These are phyloP conservation scores for Cyclocybe aegerita DNA, from an alignment of 768 basidiomycete species.

Conservation along the genomic window DNA sequence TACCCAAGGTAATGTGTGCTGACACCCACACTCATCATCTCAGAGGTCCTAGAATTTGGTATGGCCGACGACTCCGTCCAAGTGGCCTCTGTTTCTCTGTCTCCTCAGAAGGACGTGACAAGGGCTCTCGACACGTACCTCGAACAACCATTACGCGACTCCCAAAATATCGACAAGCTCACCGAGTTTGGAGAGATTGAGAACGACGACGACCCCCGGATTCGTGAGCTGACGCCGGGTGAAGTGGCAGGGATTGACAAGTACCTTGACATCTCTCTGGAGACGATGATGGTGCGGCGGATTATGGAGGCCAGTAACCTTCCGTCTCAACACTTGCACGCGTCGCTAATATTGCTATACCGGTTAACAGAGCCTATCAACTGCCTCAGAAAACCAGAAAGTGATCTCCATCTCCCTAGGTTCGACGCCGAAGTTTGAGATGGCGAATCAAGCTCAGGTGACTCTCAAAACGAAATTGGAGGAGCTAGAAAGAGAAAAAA, in stretches of 20 bases:
- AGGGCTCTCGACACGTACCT: conserved; percentile 17
- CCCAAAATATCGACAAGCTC: conserved; percentile 18
- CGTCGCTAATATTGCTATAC: not conserved
- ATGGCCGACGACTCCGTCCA: not conserved
- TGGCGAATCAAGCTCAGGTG: not conserved
- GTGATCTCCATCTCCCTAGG: conserved; percentile 9
- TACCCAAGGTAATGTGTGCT: too few relatives aligned
- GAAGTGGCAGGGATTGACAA: conserved; percentile 31
- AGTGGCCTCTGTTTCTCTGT: conserved; percentile 5
- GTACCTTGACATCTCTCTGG: conserved; percentile 37
- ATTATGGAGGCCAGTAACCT: conserved; percentile 21
- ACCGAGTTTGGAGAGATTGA: conserved; percentile 10
- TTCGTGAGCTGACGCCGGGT: conserved; percentile 33
- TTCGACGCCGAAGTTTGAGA: conserved; percentile 3
- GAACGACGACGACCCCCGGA: conserved; percentile 22
- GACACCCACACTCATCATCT: not conserved
- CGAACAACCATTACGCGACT: conserved; percentile 11
- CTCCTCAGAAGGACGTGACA: conserved; percentile 14
- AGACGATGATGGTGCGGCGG: conserved; percentile 22
- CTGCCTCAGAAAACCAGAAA: conserved; percentile 7
- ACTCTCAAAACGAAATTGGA: conserved; percentile 12
- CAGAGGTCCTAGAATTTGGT: conserved; percentile 7
- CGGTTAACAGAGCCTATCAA: conserved; percentile 12
- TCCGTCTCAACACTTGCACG: not conserved
- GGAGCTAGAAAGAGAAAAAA: conserved; percentile 11